phyloP scores from a whole-genome alignment of 164 flowering plant species.

The Saururus chinensis region DNA sequence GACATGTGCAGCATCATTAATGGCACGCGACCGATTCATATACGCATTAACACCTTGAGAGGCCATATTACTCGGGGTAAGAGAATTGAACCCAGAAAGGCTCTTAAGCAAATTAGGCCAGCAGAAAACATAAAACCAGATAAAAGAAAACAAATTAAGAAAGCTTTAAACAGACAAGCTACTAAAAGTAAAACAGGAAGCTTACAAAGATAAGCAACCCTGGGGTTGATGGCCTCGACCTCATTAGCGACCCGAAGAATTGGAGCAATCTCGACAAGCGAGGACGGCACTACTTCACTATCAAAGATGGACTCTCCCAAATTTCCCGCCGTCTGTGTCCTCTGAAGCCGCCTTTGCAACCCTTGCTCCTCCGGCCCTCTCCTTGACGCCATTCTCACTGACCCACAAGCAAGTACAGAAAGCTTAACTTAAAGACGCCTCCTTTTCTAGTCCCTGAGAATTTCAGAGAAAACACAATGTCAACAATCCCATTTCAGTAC shows the following conservation, averaged over 20 bases:
- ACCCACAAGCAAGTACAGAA: neutral
- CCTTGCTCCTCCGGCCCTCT: conserved; percentile 14
- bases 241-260: conserved; percentile 78
- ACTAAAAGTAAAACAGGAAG: neutral
- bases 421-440: neutral
- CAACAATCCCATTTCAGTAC: neutral
- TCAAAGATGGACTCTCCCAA: conserved; percentile 55
- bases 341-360: conserved; percentile 38
- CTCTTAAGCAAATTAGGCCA: neutral
- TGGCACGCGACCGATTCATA: neutral
- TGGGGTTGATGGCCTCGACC: conserved; percentile 51
- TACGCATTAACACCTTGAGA: neutral
- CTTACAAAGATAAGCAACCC: conserved; percentile 75
- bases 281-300: conserved; percentile 71
- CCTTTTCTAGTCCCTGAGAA: neutral
- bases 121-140: neutral
- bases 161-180: neutral
- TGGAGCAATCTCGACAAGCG: conserved; percentile 64
- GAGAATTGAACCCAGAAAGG: neutral
- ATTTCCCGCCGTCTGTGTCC: conserved; percentile 65
- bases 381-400: neutral
- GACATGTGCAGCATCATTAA: no score
- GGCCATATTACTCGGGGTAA: neutral
- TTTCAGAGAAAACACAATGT: neutral
- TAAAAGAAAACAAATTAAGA: no score